phyloP scores from a whole-genome alignment of 139 green algal species.

The Haematococcus lacustris region DNA sequence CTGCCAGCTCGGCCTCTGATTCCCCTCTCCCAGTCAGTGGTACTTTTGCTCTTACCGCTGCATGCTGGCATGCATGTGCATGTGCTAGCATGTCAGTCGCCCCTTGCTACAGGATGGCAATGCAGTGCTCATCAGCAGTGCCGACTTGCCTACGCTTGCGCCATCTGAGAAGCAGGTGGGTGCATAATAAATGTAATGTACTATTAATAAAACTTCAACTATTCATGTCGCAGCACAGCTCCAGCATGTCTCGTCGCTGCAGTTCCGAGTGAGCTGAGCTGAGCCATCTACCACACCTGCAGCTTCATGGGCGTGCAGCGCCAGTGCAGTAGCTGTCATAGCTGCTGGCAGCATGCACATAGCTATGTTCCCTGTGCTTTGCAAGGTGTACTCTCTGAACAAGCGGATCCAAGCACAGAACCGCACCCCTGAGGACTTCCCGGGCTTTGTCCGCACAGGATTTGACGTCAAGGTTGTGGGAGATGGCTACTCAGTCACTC shows the following conservation, averaged over 20 bases:
- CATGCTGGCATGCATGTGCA: too few species aligned
- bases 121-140: slow-evolving; percentile 1
- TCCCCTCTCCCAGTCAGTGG: too few species aligned
- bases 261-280: not conserved
- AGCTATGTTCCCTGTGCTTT: not conserved
- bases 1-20: too few species aligned
- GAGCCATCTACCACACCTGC: not conserved
- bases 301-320: not conserved
- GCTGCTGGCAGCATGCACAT: not conserved
- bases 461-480: slow-evolving; percentile 80
- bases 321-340: not conserved
- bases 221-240: not conserved
- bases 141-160: slow-evolving; percentile 10
- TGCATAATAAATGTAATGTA: not conserved
- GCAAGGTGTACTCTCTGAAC: slow-evolving; percentile 77
- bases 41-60: too few species aligned
- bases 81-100: too few species aligned
- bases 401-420: slow-evolving; percentile 79
- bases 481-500: too few species aligned
- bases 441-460: slow-evolving; percentile 78
- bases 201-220: not conserved
- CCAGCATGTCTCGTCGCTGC: not conserved
- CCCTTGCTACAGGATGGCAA: slow-evolving; percentile 26
- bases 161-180: slow-evolving; percentile 41
- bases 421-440: slow-evolving; percentile 69